These are phyloP conservation scores for Oryza punctata DNA, from an alignment of 176 grass and related monocot genomes.

Conservation along the genomic window DNA sequence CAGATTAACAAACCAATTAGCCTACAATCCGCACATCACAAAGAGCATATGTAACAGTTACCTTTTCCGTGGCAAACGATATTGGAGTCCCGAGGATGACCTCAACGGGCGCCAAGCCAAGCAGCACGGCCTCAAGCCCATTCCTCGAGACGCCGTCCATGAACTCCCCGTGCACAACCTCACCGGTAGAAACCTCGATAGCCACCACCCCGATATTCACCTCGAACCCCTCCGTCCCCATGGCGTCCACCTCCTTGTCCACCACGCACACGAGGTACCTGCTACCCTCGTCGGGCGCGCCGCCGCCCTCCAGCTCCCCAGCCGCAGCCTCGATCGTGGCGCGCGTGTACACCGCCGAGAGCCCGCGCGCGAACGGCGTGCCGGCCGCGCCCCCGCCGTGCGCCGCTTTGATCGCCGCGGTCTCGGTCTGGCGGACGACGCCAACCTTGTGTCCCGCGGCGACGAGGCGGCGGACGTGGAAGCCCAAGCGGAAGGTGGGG, in stretches of 20 bases:
- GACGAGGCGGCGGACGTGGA: conserved; percentile 86
- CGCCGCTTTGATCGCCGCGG: conserved; percentile 81
- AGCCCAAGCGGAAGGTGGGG: conserved; percentile 82
- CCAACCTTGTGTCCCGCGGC: conserved; percentile 75
- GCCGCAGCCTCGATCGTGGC: conserved; percentile 86
- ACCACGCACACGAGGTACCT: conserved; percentile 83
- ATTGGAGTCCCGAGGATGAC: conserved; percentile 75
- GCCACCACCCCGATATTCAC: conserved; percentile 68
- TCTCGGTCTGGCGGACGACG: conserved; percentile 94
- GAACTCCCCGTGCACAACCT: conserved; percentile 86
- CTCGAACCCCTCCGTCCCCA: conserved; percentile 44
- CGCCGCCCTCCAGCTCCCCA: conserved; percentile 60
- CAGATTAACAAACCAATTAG: not conserved
- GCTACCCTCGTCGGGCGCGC: conserved; percentile 32
- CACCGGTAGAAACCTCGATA: conserved; percentile 73
- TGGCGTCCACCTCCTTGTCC: conserved; percentile 61
- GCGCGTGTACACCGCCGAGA: conserved; percentile 84
- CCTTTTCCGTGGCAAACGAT: conserved; percentile 69
- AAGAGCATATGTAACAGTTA: not conserved
- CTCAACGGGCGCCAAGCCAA: conserved; percentile 74
- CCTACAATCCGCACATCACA: not conserved
- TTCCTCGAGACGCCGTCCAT: conserved; percentile 57
- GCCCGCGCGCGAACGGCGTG: conserved; percentile 55
- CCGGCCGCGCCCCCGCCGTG: conserved; percentile 49
- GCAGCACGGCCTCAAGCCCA: conserved; percentile 73